Evolutionary conservation across 73 alveolate genomes (phyloP).

Genomic region (Halteria grandinella): DNA sequence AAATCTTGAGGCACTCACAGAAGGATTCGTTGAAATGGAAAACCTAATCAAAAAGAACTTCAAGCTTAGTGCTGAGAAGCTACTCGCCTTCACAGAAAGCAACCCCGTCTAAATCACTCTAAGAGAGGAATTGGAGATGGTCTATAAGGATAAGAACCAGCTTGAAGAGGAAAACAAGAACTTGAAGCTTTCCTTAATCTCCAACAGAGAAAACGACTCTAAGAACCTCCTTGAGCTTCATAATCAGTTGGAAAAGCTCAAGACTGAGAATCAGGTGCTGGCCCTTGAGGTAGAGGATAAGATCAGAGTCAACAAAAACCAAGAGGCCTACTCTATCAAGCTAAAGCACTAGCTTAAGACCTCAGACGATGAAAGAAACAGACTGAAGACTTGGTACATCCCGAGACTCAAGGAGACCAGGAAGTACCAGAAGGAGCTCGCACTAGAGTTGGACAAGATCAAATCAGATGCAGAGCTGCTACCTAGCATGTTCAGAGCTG

Average conservation of each 20-base stretch:
- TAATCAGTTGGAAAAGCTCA: conserved; percentile 54
- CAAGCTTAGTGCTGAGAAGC: conserved; percentile 58
- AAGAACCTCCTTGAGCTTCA: conserved; percentile 49
- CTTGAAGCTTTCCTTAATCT: conserved; percentile 40
- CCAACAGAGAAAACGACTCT: conserved; percentile 47
- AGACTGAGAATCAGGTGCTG: conserved; percentile 28
- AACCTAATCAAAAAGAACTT: conserved; percentile 74
- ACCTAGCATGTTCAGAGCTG: conserved; percentile 81
- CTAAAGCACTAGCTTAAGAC: conserved; percentile 59
- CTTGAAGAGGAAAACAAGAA: conserved; percentile 65
- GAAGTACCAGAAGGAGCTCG: conserved; percentile 67
- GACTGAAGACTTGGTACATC: conserved; percentile 62
- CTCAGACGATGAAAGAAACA: conserved; percentile 51
- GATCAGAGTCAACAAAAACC: conserved; percentile 9
- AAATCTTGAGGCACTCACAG: conserved; percentile 61
- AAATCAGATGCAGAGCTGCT: conserved; percentile 77
- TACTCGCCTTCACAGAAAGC: conserved; percentile 49
- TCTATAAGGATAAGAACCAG: conserved; percentile 55
- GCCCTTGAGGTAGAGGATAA: conserved; percentile 21
- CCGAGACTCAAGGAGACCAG: conserved; percentile 75
- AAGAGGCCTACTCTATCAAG: conserved; percentile 48
- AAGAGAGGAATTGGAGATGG: conserved; percentile 70
- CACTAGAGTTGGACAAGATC: conserved; percentile 65
- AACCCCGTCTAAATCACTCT: conserved; percentile 67
- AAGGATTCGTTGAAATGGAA: conserved; percentile 67